Conservation (phyloP, 129 eudicot species). For the Flaveria brownii region DNA sequence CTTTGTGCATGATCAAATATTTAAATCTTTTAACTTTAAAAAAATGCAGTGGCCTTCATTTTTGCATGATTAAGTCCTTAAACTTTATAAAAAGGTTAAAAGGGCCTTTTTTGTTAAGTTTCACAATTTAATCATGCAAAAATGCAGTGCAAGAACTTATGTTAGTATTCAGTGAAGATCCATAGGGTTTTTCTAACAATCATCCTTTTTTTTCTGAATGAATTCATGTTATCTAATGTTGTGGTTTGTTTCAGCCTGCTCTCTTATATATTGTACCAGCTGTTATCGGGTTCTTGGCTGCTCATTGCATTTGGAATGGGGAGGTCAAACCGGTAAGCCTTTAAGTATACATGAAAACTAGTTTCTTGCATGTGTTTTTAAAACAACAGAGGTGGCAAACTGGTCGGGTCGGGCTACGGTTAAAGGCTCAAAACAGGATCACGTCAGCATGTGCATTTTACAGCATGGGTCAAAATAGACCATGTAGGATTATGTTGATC, state of each 20-base stretch:
- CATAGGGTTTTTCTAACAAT: neutral
- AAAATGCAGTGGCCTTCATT: neutral
- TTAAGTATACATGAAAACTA: neutral
- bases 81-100: neutral
- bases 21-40: neutral
- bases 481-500: neutral
- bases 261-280: conserved; percentile 87
- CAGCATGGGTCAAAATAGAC: neutral
- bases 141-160: neutral
- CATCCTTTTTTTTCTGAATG: neutral
- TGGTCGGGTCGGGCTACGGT: neutral
- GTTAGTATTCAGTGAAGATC: neutral
- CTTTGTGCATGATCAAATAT: neutral
- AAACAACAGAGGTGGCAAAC: neutral
- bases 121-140: neutral
- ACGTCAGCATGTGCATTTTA: neutral
- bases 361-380: neutral
- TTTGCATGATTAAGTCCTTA: neutral
- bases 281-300: conserved; percentile 92
- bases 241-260: conserved; percentile 76
- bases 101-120: neutral
- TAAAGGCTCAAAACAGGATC: neutral
- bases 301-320: conserved; percentile 88
- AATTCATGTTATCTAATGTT: neutral
- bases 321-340: conserved; percentile 79